Evolutionary conservation across 2,329 filamentous ascomycete species (phyloP), one percentile per base, ranked within the genome.

Genomic region (Trichoderma atroviride): DNA sequence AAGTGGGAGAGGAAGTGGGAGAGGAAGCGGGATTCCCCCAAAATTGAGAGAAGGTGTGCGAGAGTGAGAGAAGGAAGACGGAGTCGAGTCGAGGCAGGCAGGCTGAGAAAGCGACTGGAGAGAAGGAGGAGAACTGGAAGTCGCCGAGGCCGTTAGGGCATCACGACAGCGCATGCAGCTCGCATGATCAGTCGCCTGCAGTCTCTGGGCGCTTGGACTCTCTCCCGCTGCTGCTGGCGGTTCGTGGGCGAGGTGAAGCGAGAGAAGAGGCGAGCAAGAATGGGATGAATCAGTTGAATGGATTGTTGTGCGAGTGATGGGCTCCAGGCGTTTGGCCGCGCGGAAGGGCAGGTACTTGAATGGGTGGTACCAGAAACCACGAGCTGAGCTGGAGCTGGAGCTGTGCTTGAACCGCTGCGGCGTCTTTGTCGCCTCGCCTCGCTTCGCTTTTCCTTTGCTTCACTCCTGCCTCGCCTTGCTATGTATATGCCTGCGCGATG

Each of bases 121-220:
- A n/a, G 14, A 19, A 40, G 40, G 33, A 59, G 13, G 56, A 59
- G n/a, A 57, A n/a, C 27, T 37, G 47, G 16, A 31, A 58, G 11
- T 55, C 63, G 63, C 63, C 63, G 29, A 50, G 40, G 22, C 63
- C 63, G 53, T 64, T 52, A 66, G 63, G 55, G 63, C 63, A 66
- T 66, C 63, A 58, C 63, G 55, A 66, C 53, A 29, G 55, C 55
- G 63, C 63, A 66, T 58, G 55, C 55, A 66, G 29, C 63, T 59
- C 29, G 63, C 63, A 66, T 66, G 63, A 66, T 66, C 63, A 58
- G 55, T 66, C 63, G 55, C 35, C 58, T 43, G 40, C 40, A 43
- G 40, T 43, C 40, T 66, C 37, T 35, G 29, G 63, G 63, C 63
- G 63, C 63, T 57, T 66, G 63, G 63, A 66, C 63, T 50, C 63